A percentile compares a stretch with the other conserved stretches of the same genome.
Evolutionary conservation across 2,329 filamentous ascomycete genomes (phyloP).

Genomic region (Helicocarpus griseus): DNA sequence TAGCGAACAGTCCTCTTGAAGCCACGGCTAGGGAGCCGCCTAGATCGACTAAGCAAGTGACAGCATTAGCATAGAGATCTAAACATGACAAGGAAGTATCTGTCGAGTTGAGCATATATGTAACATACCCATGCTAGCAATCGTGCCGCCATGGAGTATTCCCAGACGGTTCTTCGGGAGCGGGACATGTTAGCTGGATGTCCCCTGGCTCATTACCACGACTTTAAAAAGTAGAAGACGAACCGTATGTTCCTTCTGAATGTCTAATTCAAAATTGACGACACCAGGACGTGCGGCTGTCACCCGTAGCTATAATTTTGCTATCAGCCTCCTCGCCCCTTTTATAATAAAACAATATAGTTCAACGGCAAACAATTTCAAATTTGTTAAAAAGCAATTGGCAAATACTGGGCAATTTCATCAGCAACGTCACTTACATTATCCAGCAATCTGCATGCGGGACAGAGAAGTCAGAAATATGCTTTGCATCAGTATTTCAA

Average conservation of each 20-base stretch:
- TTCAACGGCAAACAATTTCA: too few species aligned
- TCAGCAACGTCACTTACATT: slow-evolving; percentile 25
- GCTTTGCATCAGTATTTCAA: neutral
- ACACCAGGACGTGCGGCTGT: slow-evolving; percentile 51
- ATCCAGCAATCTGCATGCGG: slow-evolving; percentile 23
- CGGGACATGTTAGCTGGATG: neutral
- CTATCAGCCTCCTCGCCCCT: too few species aligned
- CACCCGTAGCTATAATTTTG: slow-evolving; percentile 52
- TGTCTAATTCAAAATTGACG: slow-evolving; percentile 56
- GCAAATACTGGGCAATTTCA: neutral
- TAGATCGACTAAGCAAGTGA: slow-evolving; percentile 46
- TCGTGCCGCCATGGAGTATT: slow-evolving; percentile 58
- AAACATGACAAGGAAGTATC: neutral
- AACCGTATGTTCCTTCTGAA: slow-evolving; percentile 57
- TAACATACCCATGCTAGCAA: slow-evolving; percentile 47
- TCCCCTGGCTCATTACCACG: too few species aligned
- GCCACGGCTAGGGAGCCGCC: slow-evolving; percentile 58
- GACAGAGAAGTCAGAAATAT: neutral
- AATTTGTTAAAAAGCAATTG: neutral
- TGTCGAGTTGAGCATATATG: neutral
- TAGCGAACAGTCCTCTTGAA: slow-evolving; percentile 54
- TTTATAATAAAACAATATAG: too few species aligned
- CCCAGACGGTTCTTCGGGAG: slow-evolving; percentile 49
- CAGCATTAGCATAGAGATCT: neutral
- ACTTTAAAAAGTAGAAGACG: slow-evolving; percentile 7